Percentiles rank a stretch among this genome's conserved stretches.
phyloP scores from a whole-genome alignment of 1,284 basidiomycete species.

The Trichosporon sp. region DNA sequence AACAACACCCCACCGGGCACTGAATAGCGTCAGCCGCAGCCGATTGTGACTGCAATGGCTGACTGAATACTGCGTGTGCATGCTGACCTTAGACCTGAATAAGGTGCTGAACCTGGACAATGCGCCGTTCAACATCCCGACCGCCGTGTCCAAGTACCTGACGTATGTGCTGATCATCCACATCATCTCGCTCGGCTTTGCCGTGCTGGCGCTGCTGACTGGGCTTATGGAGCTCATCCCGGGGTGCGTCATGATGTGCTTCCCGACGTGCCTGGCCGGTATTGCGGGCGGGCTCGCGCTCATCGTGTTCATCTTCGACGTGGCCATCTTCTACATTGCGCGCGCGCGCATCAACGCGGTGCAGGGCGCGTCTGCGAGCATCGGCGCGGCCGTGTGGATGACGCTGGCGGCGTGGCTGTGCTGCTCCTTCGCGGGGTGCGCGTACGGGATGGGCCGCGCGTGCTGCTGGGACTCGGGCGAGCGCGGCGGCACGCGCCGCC shows the following conservation, averaged over 20 bases:
- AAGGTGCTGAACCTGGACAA: conserved; percentile 62
- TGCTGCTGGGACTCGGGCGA: conserved; percentile 62
- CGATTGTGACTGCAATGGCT: not conserved
- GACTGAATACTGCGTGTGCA: not conserved
- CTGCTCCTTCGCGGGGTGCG: conserved; percentile 77
- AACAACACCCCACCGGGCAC: not conserved
- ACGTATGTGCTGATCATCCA: conserved; percentile 86
- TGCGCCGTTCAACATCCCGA: conserved; percentile 61
- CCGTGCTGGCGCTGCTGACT: conserved; percentile 67
- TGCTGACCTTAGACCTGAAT: conserved; percentile 63
- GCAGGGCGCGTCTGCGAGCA: conserved; percentile 61
- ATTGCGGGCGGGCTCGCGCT: conserved; percentile 69
- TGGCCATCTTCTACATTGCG: conserved; percentile 77
- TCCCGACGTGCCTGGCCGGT: conserved; percentile 71
- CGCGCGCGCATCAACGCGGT: conserved; percentile 69
- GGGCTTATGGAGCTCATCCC: conserved; percentile 78
- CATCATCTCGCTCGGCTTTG: conserved; percentile 68
- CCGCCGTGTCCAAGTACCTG: conserved; percentile 68
- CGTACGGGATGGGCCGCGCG: conserved; percentile 73
- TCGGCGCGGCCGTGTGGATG: conserved; percentile 78
- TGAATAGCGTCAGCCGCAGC: not conserved
- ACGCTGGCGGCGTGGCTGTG: conserved; percentile 77
- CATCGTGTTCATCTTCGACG: conserved; percentile 77
- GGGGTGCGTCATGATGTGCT: conserved; percentile 77
- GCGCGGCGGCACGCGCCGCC: conserved; percentile 60